Conservation (phyloP, 1,284 basidiomycete species). For the Trichosporon asahii region DNA sequence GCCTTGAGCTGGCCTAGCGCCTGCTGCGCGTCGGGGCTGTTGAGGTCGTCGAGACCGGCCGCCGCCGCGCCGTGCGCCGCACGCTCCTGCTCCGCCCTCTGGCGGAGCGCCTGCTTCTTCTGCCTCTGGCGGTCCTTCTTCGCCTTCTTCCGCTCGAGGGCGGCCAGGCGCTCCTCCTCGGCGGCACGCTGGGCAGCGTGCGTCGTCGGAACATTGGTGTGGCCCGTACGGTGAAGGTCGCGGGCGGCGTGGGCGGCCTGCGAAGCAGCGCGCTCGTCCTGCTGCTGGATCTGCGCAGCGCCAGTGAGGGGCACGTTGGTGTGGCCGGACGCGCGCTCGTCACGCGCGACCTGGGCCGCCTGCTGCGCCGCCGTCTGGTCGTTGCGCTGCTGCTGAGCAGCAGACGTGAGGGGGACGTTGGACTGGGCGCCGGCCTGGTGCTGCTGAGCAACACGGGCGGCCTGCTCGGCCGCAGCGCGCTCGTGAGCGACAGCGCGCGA, state of each 20-base stretch:
- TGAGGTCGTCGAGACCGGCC: conserved; percentile 10
- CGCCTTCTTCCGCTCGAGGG: conserved; percentile 8
- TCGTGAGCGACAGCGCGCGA: not conserved
- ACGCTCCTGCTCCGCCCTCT: not conserved
- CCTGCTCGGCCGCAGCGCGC: not conserved
- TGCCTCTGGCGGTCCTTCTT: not conserved
- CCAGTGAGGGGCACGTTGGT: not conserved
- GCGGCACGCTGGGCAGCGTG: not conserved
- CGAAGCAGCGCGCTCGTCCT: not conserved
- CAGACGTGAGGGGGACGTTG: not conserved
- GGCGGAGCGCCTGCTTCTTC: not conserved
- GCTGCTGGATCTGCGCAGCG: conserved; percentile 2
- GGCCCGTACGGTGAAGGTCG: not conserved
- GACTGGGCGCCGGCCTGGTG: not conserved
- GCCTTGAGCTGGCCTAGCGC: conserved; percentile 35
- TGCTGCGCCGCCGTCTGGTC: not conserved
- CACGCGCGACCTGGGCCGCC: not conserved
- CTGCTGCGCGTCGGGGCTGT: conserved; percentile 12
- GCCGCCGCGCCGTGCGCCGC: not conserved
- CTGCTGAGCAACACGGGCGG: not conserved
- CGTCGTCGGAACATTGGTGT: not conserved
- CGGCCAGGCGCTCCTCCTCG: not conserved
- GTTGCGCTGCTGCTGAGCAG: not conserved
- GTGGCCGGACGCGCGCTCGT: not conserved
- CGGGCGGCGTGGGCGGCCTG: not conserved